These are phyloP conservation scores for Aspergillus sp. DNA, from an alignment of 2,329 filamentous ascomycete species.

Conservation along the genomic window DNA sequence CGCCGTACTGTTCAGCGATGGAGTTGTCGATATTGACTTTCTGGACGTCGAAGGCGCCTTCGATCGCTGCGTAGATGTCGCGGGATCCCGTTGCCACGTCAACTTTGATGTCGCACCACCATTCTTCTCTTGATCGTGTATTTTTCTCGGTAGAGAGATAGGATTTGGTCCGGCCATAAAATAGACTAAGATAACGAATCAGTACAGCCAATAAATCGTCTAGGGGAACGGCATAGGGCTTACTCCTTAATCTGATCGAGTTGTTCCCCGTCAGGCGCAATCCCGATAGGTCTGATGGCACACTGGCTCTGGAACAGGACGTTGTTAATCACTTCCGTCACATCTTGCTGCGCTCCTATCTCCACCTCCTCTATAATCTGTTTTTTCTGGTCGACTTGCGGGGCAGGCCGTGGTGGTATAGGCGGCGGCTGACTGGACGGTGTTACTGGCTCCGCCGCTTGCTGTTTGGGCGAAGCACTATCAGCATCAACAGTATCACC, in stretches of 20 bases:
- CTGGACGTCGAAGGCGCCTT: constrained; percentile 75
- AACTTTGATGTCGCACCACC: constrained; percentile 57
- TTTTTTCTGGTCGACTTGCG: constrained; percentile 25
- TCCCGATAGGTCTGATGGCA: constrained; percentile 65
- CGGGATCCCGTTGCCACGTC: constrained; percentile 50
- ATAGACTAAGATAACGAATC: constrained; percentile 30
- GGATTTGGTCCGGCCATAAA: constrained; percentile 42
- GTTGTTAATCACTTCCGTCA: constrained; percentile 90
- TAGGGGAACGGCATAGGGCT: constrained; percentile 6
- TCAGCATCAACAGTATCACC: constrained; percentile 3
- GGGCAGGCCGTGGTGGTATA: constrained; percentile 47
- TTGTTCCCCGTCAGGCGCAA: constrained; percentile 65
- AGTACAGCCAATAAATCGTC: constrained; percentile 2
- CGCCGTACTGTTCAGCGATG: constrained; percentile 56
- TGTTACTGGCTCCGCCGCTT: constrained; percentile 13
- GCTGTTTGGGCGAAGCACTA: constrained; percentile 3
- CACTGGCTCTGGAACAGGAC: constrained; percentile 85
- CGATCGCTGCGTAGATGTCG: constrained; percentile 75
- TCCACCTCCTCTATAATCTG: constrained; percentile 45
- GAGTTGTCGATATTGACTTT: constrained; percentile 59
- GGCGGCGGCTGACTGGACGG: constrained; percentile 48
- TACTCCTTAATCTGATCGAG: constrained; percentile 66
- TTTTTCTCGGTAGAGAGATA: constrained; percentile 40
- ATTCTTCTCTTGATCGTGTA: constrained; percentile 46
- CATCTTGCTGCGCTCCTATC: constrained; percentile 75